Conservation (phyloP, 352 stramenopile species). For the Phytopythium aichiense region DNA sequence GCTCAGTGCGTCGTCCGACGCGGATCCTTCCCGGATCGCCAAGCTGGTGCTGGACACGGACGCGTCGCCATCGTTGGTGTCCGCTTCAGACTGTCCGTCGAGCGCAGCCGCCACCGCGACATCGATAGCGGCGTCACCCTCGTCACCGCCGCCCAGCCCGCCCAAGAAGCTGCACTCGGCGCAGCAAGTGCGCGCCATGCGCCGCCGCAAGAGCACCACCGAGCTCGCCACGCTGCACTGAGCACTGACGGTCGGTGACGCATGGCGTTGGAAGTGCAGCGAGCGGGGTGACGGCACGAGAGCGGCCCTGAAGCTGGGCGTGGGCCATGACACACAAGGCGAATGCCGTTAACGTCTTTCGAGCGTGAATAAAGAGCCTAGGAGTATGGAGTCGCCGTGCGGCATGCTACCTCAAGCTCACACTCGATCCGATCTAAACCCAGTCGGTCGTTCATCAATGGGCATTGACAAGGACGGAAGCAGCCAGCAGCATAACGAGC, state of each 20-base stretch:
- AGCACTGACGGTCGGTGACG: conserved; percentile 2
- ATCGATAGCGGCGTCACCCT: neutral
- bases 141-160: conserved; percentile 10
- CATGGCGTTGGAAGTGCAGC: conserved; percentile 7
- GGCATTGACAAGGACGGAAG: too few relatives aligned
- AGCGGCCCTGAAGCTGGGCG: too few relatives aligned
- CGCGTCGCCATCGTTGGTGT: conserved; percentile 1
- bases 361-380: too few relatives aligned
- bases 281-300: conserved; percentile 2
- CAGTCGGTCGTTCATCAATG: too few relatives aligned
- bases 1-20: conserved; percentile 1
- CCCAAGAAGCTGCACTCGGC: conserved; percentile 12
- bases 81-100: conserved; percentile 4
- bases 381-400: too few relatives aligned
- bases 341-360: too few relatives aligned
- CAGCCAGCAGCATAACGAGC: too few relatives aligned
- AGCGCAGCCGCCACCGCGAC: conserved; percentile 1
- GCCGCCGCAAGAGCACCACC: conserved; percentile 54
- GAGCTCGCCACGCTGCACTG: conserved; percentile 12
- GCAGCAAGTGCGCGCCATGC: conserved; percentile 30
- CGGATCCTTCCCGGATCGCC: neutral
- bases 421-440: too few relatives aligned
- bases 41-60: conserved; percentile 16
- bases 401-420: too few relatives aligned
- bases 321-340: too few relatives aligned